Conservation (phyloP, 192 early-diverging fungal genomes). For the Obelidium mucronatum region DNA sequence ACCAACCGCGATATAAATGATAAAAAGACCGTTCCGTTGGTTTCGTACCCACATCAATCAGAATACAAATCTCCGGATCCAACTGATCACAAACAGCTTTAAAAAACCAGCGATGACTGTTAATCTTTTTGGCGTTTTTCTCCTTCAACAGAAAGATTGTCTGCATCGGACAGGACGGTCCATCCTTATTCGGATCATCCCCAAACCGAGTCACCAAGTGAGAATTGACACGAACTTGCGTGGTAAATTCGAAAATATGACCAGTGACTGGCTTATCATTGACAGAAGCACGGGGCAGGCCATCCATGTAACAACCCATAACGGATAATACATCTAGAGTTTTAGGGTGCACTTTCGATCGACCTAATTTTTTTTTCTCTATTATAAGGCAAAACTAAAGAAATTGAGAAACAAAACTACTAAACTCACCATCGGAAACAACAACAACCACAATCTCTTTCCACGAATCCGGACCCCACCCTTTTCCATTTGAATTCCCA, state of each 20-base stretch:
- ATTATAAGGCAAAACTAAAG: no score
- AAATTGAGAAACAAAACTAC: not conserved
- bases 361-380: not conserved
- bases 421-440: constrained; percentile 73
- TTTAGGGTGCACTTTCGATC: constrained; percentile 76
- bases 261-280: constrained; percentile 54
- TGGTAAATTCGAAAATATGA: constrained; percentile 63
- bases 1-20: constrained; percentile 61
- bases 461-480: constrained; percentile 72
- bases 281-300: constrained; percentile 51
- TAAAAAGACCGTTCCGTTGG: constrained; percentile 65
- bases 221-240: constrained; percentile 51
- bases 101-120: constrained; percentile 77
- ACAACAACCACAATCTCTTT: constrained; percentile 76
- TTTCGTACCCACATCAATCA: constrained; percentile 79
- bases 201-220: constrained; percentile 41
- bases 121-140: constrained; percentile 71
- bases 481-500: constrained; percentile 48
- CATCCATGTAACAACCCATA: constrained; percentile 70
- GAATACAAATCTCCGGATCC: constrained; percentile 71
- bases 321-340: constrained; percentile 73
- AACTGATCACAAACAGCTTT: constrained; percentile 73
- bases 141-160: constrained; percentile 64
- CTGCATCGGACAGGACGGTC: constrained; percentile 34
- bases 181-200: constrained; percentile 28